phyloP scores from a whole-genome alignment of 352 stramenopile species.

The Phytophthora cajani region DNA sequence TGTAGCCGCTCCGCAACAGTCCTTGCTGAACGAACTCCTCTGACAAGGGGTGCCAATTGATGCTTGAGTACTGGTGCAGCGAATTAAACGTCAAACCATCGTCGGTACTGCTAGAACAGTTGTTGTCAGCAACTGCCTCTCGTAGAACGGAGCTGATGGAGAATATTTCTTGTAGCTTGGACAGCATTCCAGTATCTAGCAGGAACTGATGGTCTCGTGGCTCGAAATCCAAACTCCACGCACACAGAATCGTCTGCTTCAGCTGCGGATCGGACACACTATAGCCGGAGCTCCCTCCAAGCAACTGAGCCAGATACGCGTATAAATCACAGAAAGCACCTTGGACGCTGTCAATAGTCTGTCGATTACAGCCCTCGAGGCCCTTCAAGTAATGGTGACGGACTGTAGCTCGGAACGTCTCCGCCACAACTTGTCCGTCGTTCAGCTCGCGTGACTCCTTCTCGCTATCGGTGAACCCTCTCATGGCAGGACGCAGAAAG shows the following conservation, averaged over 20 bases:
- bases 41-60: constrained; percentile 83
- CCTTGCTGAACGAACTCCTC: constrained; percentile 84
- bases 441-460: constrained; percentile 83
- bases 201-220: constrained; percentile 82
- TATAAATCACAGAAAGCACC: constrained; percentile 83
- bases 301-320: constrained; percentile 61
- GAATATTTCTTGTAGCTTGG: constrained; percentile 75
- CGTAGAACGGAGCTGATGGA: constrained; percentile 65
- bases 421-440: constrained; percentile 75
- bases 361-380: constrained; percentile 80
- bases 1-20: constrained; percentile 64
- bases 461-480: constrained; percentile 87
- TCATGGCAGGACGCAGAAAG: constrained; percentile 84
- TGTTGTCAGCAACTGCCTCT: constrained; percentile 43
- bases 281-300: constrained; percentile 42
- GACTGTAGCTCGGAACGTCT: constrained; percentile 86
- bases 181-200: constrained; percentile 80
- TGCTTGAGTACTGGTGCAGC: constrained; percentile 37
- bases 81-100: constrained; percentile 7
- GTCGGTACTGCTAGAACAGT: neutral
- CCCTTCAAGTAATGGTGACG: constrained; percentile 89
- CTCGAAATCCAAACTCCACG: constrained; percentile 88
- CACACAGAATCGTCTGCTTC: constrained; percentile 82
- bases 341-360: constrained; percentile 65
- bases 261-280: constrained; percentile 57